Percentiles rank a stretch among this genome's conserved stretches.
phyloP scores from a whole-genome alignment of 2,329 filamentous ascomycete genomes.

The Fusarium sambucinum region DNA sequence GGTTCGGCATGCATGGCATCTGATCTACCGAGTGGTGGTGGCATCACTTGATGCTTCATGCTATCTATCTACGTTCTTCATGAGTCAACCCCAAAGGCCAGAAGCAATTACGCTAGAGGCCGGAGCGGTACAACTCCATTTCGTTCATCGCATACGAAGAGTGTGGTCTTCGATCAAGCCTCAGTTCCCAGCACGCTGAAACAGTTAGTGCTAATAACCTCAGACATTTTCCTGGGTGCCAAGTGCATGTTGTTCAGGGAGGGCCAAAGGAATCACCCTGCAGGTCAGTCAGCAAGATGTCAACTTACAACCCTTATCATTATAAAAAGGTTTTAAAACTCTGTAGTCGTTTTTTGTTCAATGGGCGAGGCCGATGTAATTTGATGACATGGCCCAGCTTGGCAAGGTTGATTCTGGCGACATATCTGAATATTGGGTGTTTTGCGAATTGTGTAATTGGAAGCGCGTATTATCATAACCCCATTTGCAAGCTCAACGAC shows the following conservation, averaged over 20 bases:
- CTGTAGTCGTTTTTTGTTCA: background rate
- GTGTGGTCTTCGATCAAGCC: background rate
- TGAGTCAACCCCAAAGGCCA: background rate
- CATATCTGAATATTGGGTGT: background rate
- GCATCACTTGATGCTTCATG: slow-evolving; percentile 35
- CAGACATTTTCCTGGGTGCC: background rate
- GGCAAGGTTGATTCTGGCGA: background rate
- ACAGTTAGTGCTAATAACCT: background rate
- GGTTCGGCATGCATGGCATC: background rate
- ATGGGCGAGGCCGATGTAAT: background rate
- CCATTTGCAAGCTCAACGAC: slow-evolving; percentile 7
- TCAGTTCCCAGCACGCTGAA: background rate
- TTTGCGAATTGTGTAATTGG: background rate
- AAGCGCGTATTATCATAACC: slow-evolving; percentile 3
- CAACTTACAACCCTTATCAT: slow-evolving; percentile 38
- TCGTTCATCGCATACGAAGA: background rate
- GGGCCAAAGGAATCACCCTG: slow-evolving; percentile 10
- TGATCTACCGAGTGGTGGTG: background rate
- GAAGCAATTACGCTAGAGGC: background rate
- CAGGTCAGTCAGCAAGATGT: slow-evolving; percentile 30
- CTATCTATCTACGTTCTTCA: background rate
- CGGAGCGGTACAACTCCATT: background rate
- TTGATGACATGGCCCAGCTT: background rate
- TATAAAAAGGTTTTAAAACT: background rate
- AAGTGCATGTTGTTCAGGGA: slow-evolving; percentile 1